Base-by-base conservation (phyloP, 495 filamentous ascomycete species). In the Podospora conica region DNA sequence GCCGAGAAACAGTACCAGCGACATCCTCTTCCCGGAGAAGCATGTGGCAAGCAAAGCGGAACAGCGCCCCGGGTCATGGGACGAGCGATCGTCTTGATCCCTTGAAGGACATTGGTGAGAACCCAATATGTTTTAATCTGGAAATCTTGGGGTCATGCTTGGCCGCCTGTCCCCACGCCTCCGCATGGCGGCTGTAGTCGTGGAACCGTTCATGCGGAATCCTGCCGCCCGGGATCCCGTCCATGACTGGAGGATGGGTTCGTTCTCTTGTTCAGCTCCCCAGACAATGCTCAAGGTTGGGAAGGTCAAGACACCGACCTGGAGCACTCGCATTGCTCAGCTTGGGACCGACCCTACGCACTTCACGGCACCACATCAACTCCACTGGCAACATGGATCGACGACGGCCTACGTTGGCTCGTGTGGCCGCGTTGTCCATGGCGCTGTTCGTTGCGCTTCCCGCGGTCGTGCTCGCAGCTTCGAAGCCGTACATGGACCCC, bases 401-500 rank as follows among this genome's bases (percentile, higher is more conserved):
- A 48, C 40, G 18, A 48, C 3, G 18, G 15, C 40, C 5, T 2
- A n/a, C 9, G 15, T 7, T 48, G 40, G 4, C 40, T 8, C 40
- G 6, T 1, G 40, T 48, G 40, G 18, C 18, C 15, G 40, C 6
- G 40, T 1, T 8, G 1, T 11, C 9, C 40, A 15, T 48, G 29
- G n/a, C 23, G 48, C 18, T 55, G 48, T 8, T 25, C 48, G 53
- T 9, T 7, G 48, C 29, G 23, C 23, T 55, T 10, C 24, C 23
- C 3, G 18, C 27, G 29, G 29, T 31, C 28, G 24, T 55, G 24
- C 40, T 28, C 12, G 20, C 61, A 11, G 1, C 48, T 61, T 21
- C n/a, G 12, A 58, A 55, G 21, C 65, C 55, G 24, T 31, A 23
- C 20, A 63, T 67, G n/a, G 55, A 67, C n/a, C 55, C 65, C 5